phyloP scores from a whole-genome alignment of 768 basidiomycete genomes.

The Lactarius tabidus region DNA sequence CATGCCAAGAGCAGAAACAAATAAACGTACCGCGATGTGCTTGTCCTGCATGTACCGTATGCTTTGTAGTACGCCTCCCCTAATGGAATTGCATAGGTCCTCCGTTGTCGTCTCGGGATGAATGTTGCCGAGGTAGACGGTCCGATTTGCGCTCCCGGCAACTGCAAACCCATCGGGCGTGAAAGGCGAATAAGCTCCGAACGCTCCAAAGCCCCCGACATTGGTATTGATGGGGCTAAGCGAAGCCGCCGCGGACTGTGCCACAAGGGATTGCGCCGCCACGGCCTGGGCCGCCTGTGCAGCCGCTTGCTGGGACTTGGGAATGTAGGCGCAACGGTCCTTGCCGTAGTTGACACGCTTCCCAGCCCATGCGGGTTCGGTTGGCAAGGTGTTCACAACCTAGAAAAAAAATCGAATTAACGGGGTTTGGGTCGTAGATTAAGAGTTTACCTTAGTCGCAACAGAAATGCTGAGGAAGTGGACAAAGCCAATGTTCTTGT shows the following conservation, averaged over 20 bases:
- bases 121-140: slow-evolving; percentile 94
- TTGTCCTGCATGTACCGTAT: slow-evolving; percentile 95
- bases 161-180: slow-evolving; percentile 38
- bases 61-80: slow-evolving; percentile 95
- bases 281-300: slow-evolving; percentile 84
- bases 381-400: slow-evolving; percentile 92
- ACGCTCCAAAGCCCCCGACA: slow-evolving; percentile 37
- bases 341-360: slow-evolving; percentile 98
- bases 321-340: slow-evolving; percentile 96
- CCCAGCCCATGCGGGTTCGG: slow-evolving; percentile 90
- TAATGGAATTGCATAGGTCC: slow-evolving; percentile 93
- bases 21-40: slow-evolving; percentile 79
- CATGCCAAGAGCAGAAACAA: not conserved
- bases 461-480: slow-evolving; percentile 95
- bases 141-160: slow-evolving; percentile 73
- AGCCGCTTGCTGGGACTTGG: slow-evolving; percentile 89
- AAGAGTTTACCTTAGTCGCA: slow-evolving; percentile 70
- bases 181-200: slow-evolving; percentile 52
- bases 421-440: not conserved
- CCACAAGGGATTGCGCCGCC: slow-evolving; percentile 70
- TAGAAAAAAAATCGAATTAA: slow-evolving; percentile 30
- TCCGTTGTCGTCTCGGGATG: slow-evolving; percentile 94
- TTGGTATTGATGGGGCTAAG: slow-evolving; percentile 32
- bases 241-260: slow-evolving; percentile 44
- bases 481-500: slow-evolving; percentile 99